Base-by-base conservation (phyloP, 306 rosid species). In the Malus orientalis region DNA sequence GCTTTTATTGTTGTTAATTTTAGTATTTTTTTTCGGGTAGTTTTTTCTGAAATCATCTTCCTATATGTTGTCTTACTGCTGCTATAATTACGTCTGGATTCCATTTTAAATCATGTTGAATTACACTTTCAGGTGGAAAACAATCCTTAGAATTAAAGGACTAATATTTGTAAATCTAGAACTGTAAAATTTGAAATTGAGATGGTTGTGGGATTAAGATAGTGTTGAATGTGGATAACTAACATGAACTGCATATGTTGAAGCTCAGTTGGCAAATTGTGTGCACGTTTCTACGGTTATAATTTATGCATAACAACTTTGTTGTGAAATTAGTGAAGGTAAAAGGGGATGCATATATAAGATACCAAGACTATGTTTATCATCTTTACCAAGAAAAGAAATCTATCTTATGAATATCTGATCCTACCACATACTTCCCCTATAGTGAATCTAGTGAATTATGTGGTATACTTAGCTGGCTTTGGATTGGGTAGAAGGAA, bases 401-500 rank as follows among this genome's bases (percentile, higher is more conserved):
- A 61, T 6, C 16, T 20, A 9, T 13, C 45, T 16, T 51, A 40
- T 32, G 49, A 30, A 4, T 68, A 49, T 70, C 20, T 62, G 38
- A 62, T 15, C 51, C 51, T 13, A 45, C 4, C n/a, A 14, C 40
- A 15, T 62, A 62, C 40, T 5, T 62, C 3, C 36, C 8, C 63
- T 74, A 38, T 22, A 53, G n/a, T 78, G 72, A 40, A 9, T 40
- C 45, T 40, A 40, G 45, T 4, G 16, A 23, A 23, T 53, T 83
- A 67, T 74, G 47, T 47, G 61, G 71, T 75, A 12, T 71, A 51
- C 78, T 71, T 74, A 53, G 32, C 47, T 22, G 7, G 33, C n/a
- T 59, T 79, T 61, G 55, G 23, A 57, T 45, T 80, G 75, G 32
- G 49, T 66, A 69, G 60, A 77, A 91, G 98, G 96, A 69, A 90